Evolutionary conservation across 768 basidiomycete genomes (phyloP).

Genomic region (Panaeolus papilionaceus): DNA sequence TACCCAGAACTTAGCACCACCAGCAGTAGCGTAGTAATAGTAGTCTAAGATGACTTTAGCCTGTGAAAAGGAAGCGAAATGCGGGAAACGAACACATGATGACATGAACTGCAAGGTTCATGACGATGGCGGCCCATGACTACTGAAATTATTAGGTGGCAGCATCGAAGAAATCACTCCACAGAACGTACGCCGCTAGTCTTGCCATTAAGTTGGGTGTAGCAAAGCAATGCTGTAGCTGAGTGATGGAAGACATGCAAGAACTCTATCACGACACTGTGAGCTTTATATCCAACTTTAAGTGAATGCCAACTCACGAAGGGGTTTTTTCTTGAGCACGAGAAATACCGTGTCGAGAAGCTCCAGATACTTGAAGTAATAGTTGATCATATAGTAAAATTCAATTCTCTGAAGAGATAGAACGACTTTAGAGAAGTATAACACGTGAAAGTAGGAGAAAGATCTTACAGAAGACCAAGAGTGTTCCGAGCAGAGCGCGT

Average conservation of each 20-base stretch:
- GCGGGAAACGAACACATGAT: slow-evolving; percentile 85
- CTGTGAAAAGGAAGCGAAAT: not conserved
- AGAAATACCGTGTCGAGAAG: slow-evolving; percentile 97
- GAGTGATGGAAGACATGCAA: slow-evolving; percentile 99
- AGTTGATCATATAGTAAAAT: slow-evolving; percentile 99
- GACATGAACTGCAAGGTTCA: slow-evolving; percentile 94
- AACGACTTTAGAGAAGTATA: slow-evolving; percentile 16
- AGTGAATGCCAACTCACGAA: slow-evolving; percentile 61
- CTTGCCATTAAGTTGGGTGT: slow-evolving; percentile 90
- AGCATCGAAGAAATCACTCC: slow-evolving; percentile 15
- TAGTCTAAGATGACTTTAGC: slow-evolving; percentile 67
- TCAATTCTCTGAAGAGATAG: slow-evolving; percentile 70
- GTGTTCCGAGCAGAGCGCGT: slow-evolving; percentile 74
- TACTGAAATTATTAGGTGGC: slow-evolving; percentile 35
- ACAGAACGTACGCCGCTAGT: slow-evolving; percentile 81
- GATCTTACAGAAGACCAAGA: slow-evolving; percentile 89
- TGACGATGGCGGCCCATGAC: slow-evolving; percentile 95
- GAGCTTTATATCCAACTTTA: slow-evolving; percentile 1
- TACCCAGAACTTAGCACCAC: slow-evolving; percentile 97
- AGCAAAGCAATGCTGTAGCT: slow-evolving; percentile 95
- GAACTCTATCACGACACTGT: slow-evolving; percentile 65
- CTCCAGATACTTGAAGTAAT: slow-evolving; percentile 98
- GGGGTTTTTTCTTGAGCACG: slow-evolving; percentile 96
- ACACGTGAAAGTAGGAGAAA: slow-evolving; percentile 23
- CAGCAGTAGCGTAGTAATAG: slow-evolving; percentile 98